These are phyloP conservation scores for Saccharomyces cerevisiae DNA, from an alignment of 805 yeast species.

Conservation along the genomic window DNA sequence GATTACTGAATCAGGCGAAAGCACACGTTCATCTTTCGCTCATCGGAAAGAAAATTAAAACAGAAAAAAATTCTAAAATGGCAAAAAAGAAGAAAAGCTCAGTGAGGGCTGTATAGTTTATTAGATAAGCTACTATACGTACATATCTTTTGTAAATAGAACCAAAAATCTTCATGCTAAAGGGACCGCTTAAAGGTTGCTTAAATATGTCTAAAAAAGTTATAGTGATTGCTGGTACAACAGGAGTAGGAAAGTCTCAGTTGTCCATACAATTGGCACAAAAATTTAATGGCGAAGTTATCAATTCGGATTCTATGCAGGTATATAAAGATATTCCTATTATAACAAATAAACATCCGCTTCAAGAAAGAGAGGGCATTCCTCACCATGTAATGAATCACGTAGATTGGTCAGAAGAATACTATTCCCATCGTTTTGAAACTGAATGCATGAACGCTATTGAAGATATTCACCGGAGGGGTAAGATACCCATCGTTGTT, in stretches of 20 bases:
- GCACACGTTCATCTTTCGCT: background rate
- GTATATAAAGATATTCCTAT: constrained; percentile 66
- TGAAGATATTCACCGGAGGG: constrained; percentile 53
- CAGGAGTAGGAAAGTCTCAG: constrained; percentile 94
- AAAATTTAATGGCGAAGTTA: constrained; percentile 73
- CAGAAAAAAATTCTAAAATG: background rate
- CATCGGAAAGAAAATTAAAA: background rate
- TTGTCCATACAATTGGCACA: constrained; percentile 59
- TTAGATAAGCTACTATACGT: background rate
- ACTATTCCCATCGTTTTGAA: constrained; percentile 70
- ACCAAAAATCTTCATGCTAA: background rate
- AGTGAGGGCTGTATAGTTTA: background rate
- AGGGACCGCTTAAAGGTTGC: background rate
- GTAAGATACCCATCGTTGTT: constrained; percentile 76
- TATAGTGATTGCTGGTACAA: constrained; percentile 77
- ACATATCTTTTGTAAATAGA: background rate
- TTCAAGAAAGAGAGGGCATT: constrained; percentile 62
- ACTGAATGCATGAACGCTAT: constrained; percentile 58
- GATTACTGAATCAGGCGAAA: background rate
- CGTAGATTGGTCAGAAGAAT: constrained; percentile 71
- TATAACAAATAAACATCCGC: constrained; percentile 89
- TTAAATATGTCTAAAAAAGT: constrained; percentile 29
- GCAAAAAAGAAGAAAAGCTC: background rate
- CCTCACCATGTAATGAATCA: constrained; percentile 86
- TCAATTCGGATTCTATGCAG: constrained; percentile 97